Evolutionary conservation across 2,329 filamentous ascomycete species (phyloP), one percentile per base, ranked within the genome.

Genomic region (Orbilia ellipsospora): DNA sequence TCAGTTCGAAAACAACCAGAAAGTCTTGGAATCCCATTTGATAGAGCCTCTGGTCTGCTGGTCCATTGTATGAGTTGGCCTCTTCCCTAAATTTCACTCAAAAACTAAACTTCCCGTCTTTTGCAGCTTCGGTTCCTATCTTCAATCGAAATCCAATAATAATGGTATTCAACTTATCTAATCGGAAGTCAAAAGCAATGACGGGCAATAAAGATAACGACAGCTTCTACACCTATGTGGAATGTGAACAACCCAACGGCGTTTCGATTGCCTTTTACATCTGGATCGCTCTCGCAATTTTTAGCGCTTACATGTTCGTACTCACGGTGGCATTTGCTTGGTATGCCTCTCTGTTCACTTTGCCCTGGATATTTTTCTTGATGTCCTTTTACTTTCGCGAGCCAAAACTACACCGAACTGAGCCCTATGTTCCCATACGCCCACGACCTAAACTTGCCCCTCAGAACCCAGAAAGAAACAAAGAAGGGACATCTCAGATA

Each of bases 301-400:
- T 74, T 23, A 31, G 28, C 13, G 6, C 51, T n/a, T 45, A 36
- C n/a, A 74, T 74, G 50, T 62, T 74, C 31, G 67, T 74, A 28
- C n/a, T 74, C 51, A 50, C 63, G 8, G 4, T 74, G 16, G 23
- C 63, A n/a, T 74, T 74, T 26, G 63, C 70, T 26, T 74, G 70
- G 70, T 51, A 74, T 44, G 51, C 68, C 31, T 74, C 70, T 0
- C n/a, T 63, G 6, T 67, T 74, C 44, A 56, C 70, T 2, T 31
- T 74, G 18, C 70, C 70, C 6, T 74, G 70, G 70, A 50, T 65
- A 12, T 28, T 74, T 12, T 74, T 74, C 52, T 40, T 31, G 8
- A 20, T 74, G 2, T 44, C 36, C 8, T 74, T 48, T 42, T 59
- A 26, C 13, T 68, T 74, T 40, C 70, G 70, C 42, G 70, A 66